Conservation (phyloP, 23 red algal species). For the Gracilariopsis chorda region DNA sequence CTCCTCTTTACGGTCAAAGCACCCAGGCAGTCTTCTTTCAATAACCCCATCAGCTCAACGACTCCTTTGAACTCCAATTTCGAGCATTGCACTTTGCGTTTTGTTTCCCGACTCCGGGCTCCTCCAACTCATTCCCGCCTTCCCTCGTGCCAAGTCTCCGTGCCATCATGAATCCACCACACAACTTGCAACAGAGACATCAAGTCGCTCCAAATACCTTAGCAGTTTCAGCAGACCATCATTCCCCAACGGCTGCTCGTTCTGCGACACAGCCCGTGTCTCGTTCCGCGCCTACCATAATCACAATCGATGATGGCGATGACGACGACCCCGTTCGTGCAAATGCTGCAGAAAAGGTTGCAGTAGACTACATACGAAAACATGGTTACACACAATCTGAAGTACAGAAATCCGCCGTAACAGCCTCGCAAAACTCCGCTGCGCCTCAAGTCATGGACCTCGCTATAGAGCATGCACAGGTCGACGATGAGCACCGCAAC, state of each 20-base stretch:
- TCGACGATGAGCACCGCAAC: constrained; percentile 57
- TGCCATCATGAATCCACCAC: not conserved
- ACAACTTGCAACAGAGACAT: not conserved
- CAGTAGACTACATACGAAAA: constrained; percentile 36
- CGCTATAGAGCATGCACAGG: constrained; percentile 15
- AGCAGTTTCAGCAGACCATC: not conserved
- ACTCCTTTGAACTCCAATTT: no score
- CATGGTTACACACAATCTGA: constrained; percentile 38
- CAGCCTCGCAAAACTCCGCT: not conserved
- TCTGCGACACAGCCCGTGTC: not conserved
- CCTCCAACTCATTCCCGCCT: no score
- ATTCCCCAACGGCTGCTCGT: not conserved
- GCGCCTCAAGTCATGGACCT: not conserved
- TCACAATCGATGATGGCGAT: not conserved
- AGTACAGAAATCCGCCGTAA: not conserved
- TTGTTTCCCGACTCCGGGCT: no score
- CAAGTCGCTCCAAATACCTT: not conserved
- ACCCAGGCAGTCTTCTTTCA: no score
- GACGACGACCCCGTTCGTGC: not conserved
- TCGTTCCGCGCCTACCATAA: not conserved
- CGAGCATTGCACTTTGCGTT: no score
- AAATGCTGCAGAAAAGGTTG: constrained; percentile 20
- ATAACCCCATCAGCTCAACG: no score
- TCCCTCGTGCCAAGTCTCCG: no score
- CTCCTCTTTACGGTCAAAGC: no score